A percentile compares a stretch with the other conserved stretches of the same genome.
Evolutionary conservation across 2,329 filamentous ascomycete species (phyloP).

Genomic region (Fusarium sp.): DNA sequence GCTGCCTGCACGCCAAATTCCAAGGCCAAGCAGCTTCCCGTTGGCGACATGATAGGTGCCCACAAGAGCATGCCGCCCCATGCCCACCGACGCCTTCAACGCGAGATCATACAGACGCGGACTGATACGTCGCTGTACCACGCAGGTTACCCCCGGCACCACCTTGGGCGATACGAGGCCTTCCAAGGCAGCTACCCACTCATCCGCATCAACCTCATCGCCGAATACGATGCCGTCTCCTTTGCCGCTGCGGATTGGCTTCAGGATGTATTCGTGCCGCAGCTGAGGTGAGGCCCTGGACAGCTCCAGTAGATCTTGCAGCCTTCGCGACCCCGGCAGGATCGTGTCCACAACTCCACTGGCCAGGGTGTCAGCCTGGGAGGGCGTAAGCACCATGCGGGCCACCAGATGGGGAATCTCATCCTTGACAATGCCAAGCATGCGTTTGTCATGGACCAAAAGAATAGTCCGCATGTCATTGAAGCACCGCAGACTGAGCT

Average conservation of each 20-base stretch:
- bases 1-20: conserved; percentile 48
- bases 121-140: conserved; percentile 49
- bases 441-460: conserved; percentile 57
- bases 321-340: conserved; percentile 46
- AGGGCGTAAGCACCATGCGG: conserved; percentile 42
- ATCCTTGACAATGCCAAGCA: conserved; percentile 54
- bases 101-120: conserved; percentile 50
- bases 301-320: conserved; percentile 36
- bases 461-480: conserved; percentile 57
- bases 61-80: conserved; percentile 47
- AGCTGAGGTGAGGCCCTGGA: conserved; percentile 22
- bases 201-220: conserved; percentile 47
- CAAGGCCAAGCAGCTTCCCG: conserved; percentile 47
- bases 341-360: conserved; percentile 51
- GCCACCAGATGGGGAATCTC: conserved; percentile 48
- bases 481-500: conserved; percentile 53
- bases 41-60: conserved; percentile 50
- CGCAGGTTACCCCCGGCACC: conserved; percentile 28
- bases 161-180: conserved; percentile 19
- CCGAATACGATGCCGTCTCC: conserved; percentile 56
- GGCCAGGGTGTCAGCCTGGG: conserved; percentile 44
- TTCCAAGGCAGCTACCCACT: conserved; percentile 47
- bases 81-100: conserved; percentile 42
- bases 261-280: conserved; percentile 51
- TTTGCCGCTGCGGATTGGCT: conserved; percentile 54